Evolutionary conservation across 352 stramenopile species (phyloP).

Genomic region (Phytophthora citrophthora): DNA sequence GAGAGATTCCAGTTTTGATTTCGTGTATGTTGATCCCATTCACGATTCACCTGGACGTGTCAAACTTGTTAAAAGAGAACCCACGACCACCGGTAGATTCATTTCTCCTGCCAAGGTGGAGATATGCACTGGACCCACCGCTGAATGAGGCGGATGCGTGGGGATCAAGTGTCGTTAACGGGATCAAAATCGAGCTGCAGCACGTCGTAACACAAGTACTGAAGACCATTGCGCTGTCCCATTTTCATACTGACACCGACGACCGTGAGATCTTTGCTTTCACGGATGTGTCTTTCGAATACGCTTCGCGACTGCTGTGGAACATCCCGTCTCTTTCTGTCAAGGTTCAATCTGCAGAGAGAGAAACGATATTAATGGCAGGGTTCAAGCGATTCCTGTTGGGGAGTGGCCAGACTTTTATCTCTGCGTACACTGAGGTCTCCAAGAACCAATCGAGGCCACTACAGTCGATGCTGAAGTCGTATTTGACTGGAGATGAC

Average conservation of each 20-base stretch:
- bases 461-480: constrained; percentile 69
- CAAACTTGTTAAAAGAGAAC: constrained; percentile 40
- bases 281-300: constrained; percentile 81
- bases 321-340: constrained; percentile 79
- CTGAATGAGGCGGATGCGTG: constrained; percentile 12
- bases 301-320: constrained; percentile 66
- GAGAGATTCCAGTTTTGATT: constrained; percentile 60
- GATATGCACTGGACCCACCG: constrained; percentile 28
- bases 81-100: not conserved
- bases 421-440: constrained; percentile 78
- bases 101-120: constrained; percentile 15
- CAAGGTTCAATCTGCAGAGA: constrained; percentile 43
- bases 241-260: constrained; percentile 72
- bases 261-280: constrained; percentile 75
- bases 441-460: constrained; percentile 67
- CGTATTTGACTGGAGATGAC: constrained; percentile 74
- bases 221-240: constrained; percentile 76
- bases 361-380: constrained; percentile 61
- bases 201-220: constrained; percentile 66
- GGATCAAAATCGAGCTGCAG: constrained; percentile 58
- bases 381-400: constrained; percentile 79
- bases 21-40: constrained; percentile 78
- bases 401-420: constrained; percentile 74
- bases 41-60: constrained; percentile 68
- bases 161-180: constrained; percentile 36